Base-by-base conservation (phyloP, 2,329 filamentous ascomycete species). In the Bipolaris victoriae region DNA sequence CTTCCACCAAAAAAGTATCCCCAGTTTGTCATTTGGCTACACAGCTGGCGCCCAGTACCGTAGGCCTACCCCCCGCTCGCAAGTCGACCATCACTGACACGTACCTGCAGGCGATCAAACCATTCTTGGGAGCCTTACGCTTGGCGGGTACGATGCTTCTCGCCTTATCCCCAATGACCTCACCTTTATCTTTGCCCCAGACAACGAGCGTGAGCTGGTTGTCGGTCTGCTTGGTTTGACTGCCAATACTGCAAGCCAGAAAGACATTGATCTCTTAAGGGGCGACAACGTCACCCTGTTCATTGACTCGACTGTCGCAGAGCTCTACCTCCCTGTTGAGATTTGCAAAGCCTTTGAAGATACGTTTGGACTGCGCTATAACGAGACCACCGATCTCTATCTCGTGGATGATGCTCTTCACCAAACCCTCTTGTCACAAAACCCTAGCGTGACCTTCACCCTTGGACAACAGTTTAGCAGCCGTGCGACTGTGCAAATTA, bases 31-130 rank as follows among this genome's bases (percentile, higher is more conserved):
- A 40, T 92, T 90, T 70, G 89, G 88, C 49, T 92, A 88, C 72
- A 92, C 90, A 3, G 89, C 89, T 39, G 90, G 90, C 15, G 88
- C 88, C n/a, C 83, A 83, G 60, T 92, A 92, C 68, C 82, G 87
- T 88, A 78, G 72, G 83, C 75, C 26, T 13, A 20, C 35, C 16
- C 16, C 16, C 18, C 35, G 7, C 20, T 9, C 18, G 29, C 9
- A 13, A 29, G 16, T 5, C n/a, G 41, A 13, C 43, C 15, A 22
- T 22, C 10, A 9, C 59, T 51, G 60, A 63, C 52, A 60, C 49
- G 57, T 50, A 35, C 29, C 72, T 45, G 26, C 44, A 78, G 75
- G 67, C 26, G 68, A 66, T 46, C 66, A 70, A 13, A 72, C 69
- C 7, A 72, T 78, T n/a, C 71, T 76, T 9, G 75, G 69, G 13